Base-by-base conservation (phyloP, 2,329 filamentous ascomycete genomes). In the Alternaria panax region DNA sequence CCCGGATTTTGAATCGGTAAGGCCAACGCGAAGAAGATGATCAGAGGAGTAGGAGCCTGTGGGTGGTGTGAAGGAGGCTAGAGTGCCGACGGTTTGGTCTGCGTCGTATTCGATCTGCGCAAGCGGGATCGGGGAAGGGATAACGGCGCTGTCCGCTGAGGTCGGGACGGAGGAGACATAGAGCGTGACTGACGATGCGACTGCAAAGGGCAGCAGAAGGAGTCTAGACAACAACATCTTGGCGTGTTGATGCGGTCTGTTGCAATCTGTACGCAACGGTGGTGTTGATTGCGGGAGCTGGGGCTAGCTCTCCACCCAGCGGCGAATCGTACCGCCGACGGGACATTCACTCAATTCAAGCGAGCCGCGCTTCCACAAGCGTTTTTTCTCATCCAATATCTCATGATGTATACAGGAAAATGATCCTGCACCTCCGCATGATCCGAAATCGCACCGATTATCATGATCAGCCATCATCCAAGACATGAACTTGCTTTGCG, bases 91-190 rank as follows among this genome's bases (percentile, higher is more conserved):
- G n/a, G 72, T 59, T 28, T 75, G 71, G 58, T 78, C 78, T 51
- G 72, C 60, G 51, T 78, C 77, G 70, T 79, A 81, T 59, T 80
- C 73, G 65, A 83, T 77, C 56, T 80, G 77, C 48, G 80, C 80
- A 56, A 82, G 76, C 28, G 76, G 74, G 41, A 76, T 71, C 20
- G 80, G 75, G 30, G 77, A 77, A 54, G 75, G 67, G 40, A 75
- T 65, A 34, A 72, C 61, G 51, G 72, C 67, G 25, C 65, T 96
- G 22, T 56, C 53, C 14, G 38, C 57, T 75, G 93, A 90, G 76
- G 90, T 91, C 64, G 93, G 88, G 67, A 99, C 86, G 40, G 95
- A 93, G 82, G 97, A 94, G 80, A 75, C 67, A 60, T 76, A 78
- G 43, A 78, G 65, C 11, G 75, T 77, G 18, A 78, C 69, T 16